A percentile compares a stretch with the other conserved stretches of the same genome.
Conservation (phyloP, 2,329 filamentous ascomycete genomes). For the Leptographium lundbergii region DNA sequence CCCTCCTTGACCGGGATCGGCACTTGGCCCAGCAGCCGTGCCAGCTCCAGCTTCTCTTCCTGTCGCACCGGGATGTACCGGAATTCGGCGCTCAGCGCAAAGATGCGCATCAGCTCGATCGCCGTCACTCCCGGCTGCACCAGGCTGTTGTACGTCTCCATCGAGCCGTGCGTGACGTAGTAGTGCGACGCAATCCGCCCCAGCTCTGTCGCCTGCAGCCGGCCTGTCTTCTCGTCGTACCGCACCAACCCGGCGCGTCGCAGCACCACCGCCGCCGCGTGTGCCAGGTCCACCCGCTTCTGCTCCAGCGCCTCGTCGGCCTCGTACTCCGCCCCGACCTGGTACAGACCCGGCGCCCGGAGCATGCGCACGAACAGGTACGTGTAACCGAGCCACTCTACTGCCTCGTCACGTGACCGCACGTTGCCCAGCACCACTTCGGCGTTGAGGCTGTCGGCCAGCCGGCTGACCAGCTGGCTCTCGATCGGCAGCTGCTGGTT, state of each 20-base stretch:
- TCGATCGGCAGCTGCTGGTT: slow-evolving; percentile 98
- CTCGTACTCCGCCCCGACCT: slow-evolving; percentile 91
- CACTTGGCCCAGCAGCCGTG: slow-evolving; percentile 78
- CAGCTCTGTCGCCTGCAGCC: slow-evolving; percentile 81
- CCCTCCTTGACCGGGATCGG: slow-evolving; percentile 96
- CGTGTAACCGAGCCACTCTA: slow-evolving; percentile 98
- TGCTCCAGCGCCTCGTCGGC: slow-evolving; percentile 86
- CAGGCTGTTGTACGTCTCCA: slow-evolving; percentile 93
- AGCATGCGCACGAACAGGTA: slow-evolving; percentile 98
- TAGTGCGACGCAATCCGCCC: slow-evolving; percentile 95
- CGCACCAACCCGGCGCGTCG: slow-evolving; percentile 84
- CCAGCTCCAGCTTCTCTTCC: slow-evolving; percentile 92
- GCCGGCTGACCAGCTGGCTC: slow-evolving; percentile 82
- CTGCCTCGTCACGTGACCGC: slow-evolving; percentile 80
- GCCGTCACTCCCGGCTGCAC: slow-evolving; percentile 86
- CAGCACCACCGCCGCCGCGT: slow-evolving; percentile 78
- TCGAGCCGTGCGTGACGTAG: slow-evolving; percentile 92
- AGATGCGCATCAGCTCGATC: slow-evolving; percentile 93
- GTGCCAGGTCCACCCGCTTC: slow-evolving; percentile 92
- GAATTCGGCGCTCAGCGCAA: slow-evolving; percentile 93
- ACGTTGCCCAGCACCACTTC: slow-evolving; percentile 93
- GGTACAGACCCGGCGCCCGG: slow-evolving; percentile 85
- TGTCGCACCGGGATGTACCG: slow-evolving; percentile 97
- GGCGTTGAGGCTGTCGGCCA: slow-evolving; percentile 93
- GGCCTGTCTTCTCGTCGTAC: slow-evolving; percentile 88